A percentile compares a stretch with the other conserved stretches of the same genome.
These are phyloP conservation scores for Setomelanomma holmii DNA, from an alignment of 2,329 filamentous ascomycete genomes.

Conservation along the genomic window DNA sequence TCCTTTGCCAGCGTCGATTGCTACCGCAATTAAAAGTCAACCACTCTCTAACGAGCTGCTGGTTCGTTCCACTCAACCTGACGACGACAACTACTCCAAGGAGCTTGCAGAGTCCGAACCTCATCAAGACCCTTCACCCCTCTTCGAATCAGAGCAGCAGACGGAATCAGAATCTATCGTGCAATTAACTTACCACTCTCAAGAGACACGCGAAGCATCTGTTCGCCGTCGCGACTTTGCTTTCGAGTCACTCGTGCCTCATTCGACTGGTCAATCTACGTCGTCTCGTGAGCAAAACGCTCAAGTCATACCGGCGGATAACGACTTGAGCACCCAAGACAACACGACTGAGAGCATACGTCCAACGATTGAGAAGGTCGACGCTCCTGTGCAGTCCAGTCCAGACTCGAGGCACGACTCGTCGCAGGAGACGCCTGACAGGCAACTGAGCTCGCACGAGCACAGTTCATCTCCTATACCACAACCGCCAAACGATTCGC, in stretches of 20 bases:
- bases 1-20: conserved; percentile 1
- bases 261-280: conserved; percentile 6
- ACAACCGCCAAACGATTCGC: conserved; percentile 30
- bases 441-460: conserved; percentile 3
- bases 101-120: background rate
- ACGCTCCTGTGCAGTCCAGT: conserved; percentile 3
- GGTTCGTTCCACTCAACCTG: background rate
- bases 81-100: background rate
- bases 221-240: background rate
- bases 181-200: background rate
- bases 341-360: conserved; percentile 19
- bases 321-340: conserved; percentile 26
- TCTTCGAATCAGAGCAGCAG: background rate
- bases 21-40: conserved; percentile 1
- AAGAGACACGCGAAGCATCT: background rate
- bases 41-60: background rate
- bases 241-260: background rate
- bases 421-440: conserved; percentile 38
- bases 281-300: conserved; percentile 32
- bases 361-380: conserved; percentile 22
- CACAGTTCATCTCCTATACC: conserved; percentile 27
- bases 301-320: conserved; percentile 25
- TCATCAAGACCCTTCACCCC: background rate
- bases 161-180: background rate
- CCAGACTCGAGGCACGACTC: conserved; percentile 39